Conservation (phyloP, 2,329 filamentous ascomycete species). For the Monilinia laxa region DNA sequence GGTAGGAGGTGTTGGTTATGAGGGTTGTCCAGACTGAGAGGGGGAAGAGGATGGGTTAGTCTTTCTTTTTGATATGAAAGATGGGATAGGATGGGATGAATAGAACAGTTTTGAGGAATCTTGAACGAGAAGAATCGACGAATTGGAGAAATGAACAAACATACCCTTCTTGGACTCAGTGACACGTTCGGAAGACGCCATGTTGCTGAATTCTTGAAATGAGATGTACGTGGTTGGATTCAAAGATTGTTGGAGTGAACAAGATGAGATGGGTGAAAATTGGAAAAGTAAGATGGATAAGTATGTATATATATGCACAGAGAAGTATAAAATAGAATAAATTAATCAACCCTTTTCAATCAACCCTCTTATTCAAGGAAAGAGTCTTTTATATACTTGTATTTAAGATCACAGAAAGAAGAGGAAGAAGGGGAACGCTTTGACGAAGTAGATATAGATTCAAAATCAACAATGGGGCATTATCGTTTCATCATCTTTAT, state of each 20-base stretch:
- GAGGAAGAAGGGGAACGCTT: no score
- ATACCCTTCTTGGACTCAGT: conserved; percentile 39
- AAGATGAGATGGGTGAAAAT: not conserved
- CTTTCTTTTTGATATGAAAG: not conserved
- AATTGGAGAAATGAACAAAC: not conserved
- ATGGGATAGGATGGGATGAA: not conserved
- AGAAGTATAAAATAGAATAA: no score
- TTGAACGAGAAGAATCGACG: not conserved
- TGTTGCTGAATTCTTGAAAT: conserved; percentile 22
- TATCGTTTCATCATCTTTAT: no score
- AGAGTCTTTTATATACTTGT: no score
- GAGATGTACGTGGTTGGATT: not conserved
- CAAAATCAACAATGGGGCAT: no score
- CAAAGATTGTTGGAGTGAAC: not conserved
- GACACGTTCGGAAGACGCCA: conserved; percentile 28
- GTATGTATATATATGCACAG: not conserved
- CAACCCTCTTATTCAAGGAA: no score
- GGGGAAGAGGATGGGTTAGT: conserved; percentile 14
- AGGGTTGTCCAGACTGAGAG: conserved; percentile 79
- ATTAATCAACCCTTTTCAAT: no score
- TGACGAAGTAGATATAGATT: no score
- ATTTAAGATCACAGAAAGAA: no score
- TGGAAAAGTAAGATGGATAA: not conserved
- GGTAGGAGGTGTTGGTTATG: conserved; percentile 81
- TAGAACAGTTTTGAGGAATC: not conserved